Percentiles rank a stretch among this genome's conserved stretches.
Conservation (phyloP, 1,284 basidiomycete species). For the Puccinia horiana region DNA sequence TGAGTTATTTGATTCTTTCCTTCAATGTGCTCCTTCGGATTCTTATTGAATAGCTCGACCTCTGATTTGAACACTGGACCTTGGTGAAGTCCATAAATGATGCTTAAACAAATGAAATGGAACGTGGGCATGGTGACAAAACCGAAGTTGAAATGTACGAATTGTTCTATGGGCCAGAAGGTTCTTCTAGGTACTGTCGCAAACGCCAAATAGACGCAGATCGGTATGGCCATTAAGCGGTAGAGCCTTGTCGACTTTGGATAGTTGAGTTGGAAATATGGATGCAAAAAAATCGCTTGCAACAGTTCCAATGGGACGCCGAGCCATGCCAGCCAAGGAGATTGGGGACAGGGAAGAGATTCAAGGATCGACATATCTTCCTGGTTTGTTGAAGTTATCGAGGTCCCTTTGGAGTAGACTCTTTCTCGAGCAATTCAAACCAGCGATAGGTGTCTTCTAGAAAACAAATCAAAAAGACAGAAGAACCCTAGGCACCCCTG, state of each 20-base stretch:
- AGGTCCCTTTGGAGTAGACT: background rate
- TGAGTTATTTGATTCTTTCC: background rate
- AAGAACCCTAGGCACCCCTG: background rate
- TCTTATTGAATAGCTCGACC: conserved; percentile 28
- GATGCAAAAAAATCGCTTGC: conserved; percentile 39
- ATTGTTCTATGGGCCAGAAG: conserved; percentile 13
- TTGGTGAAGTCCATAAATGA: conserved; percentile 37
- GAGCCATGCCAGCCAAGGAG: conserved; percentile 16
- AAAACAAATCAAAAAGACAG: background rate
- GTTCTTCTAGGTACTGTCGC: conserved; percentile 30
- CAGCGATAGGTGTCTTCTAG: background rate
- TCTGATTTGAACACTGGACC: conserved; percentile 43
- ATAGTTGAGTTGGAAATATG: conserved; percentile 36
- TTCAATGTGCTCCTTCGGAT: background rate
- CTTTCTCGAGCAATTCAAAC: background rate
- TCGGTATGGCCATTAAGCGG: conserved; percentile 24
- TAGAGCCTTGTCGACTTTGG: conserved; percentile 20
- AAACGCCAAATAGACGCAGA: conserved; percentile 44
- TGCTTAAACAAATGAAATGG: conserved; percentile 39
- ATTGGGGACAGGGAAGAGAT: conserved; percentile 38
- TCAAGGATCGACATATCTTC: conserved; percentile 24
- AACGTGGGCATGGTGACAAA: conserved; percentile 40
- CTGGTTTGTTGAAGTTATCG: background rate
- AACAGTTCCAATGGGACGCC: conserved; percentile 12
- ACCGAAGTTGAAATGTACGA: conserved; percentile 42